Conservation (phyloP, 192 early-diverging fungal genomes). For the Linnemannia schmuckeri region DNA sequence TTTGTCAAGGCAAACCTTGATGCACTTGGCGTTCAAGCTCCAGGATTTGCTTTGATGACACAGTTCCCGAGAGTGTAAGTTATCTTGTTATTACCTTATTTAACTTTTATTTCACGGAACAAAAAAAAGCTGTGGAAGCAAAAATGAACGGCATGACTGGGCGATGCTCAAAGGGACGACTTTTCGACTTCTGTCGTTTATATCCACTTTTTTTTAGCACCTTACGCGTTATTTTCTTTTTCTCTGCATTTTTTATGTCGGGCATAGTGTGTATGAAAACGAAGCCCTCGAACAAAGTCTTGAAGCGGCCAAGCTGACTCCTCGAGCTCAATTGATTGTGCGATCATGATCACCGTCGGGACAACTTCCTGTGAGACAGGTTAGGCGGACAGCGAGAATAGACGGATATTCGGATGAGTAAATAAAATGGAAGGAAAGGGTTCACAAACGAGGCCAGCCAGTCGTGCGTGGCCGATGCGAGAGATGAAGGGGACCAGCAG, state of each 20-base stretch:
- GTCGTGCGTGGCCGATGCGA: background rate
- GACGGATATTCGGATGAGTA: background rate
- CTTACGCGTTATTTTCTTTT: background rate
- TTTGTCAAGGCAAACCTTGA: conserved; percentile 47
- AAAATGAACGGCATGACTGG: background rate
- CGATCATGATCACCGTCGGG: background rate
- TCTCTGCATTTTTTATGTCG: background rate
- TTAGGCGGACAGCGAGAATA: background rate
- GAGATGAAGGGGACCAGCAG: background rate
- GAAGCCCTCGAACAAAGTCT: conserved; percentile 30
- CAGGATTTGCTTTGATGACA: conserved; percentile 41
- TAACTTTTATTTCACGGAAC: background rate
- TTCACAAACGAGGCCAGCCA: background rate
- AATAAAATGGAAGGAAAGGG: background rate
- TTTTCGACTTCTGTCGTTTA: background rate
- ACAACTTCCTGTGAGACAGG: background rate
- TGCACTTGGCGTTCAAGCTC: conserved; percentile 15
- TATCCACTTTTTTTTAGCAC: background rate
- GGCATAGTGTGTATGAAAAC: conserved; percentile 24
- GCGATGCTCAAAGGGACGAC: background rate
- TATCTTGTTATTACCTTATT: background rate
- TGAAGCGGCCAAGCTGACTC: conserved; percentile 43
- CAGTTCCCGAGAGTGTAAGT: conserved; percentile 45
- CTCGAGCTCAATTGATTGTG: conserved; percentile 48
- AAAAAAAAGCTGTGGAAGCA: background rate